A percentile compares a stretch with the other conserved stretches of the same genome.
These are phyloP conservation scores for Caloboletus inedulis DNA, from an alignment of 1,284 basidiomycete species.

Conservation along the genomic window DNA sequence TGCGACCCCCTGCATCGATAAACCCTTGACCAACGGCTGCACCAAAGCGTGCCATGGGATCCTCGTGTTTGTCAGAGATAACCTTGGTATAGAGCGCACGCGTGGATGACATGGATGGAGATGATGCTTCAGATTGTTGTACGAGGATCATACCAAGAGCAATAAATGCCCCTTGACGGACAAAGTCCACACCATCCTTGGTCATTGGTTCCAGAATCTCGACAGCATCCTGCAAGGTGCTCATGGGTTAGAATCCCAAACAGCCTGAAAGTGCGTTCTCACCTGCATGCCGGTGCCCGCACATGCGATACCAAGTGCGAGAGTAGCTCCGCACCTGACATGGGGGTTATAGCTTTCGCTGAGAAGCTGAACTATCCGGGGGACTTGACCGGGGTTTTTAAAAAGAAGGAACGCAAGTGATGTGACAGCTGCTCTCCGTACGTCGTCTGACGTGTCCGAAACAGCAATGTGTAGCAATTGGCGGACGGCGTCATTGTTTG, in stretches of 20 bases:
- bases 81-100: slow-evolving; percentile 86
- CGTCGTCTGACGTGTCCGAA: slow-evolving; percentile 95
- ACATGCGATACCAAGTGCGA: slow-evolving; percentile 93
- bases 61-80: slow-evolving; percentile 92
- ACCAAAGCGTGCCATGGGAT: slow-evolving; percentile 95
- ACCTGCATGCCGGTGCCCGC: slow-evolving; percentile 95
- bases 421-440: slow-evolving; percentile 91
- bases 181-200: slow-evolving; percentile 94
- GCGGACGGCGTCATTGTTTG: slow-evolving; percentile 88
- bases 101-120: slow-evolving; percentile 75
- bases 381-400: slow-evolving; percentile 92
- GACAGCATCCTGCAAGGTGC: slow-evolving; percentile 69
- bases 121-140: slow-evolving; percentile 88
- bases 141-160: slow-evolving; percentile 94
- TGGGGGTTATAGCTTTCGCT: slow-evolving; percentile 99
- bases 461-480: slow-evolving; percentile 92
- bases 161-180: slow-evolving; percentile 95
- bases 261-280: slow-evolving; percentile 5
- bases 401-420: slow-evolving; percentile 93
- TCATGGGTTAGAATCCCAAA: slow-evolving; percentile 1
- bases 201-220: slow-evolving; percentile 96
- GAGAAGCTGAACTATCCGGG: slow-evolving; percentile 90
- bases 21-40: slow-evolving; percentile 92
- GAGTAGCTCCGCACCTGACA: slow-evolving; percentile 91
- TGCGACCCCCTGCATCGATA: slow-evolving; percentile 94